Conservation (phyloP, 129 eudicot genomes). For the Chrysanthemum makinoi region DNA sequence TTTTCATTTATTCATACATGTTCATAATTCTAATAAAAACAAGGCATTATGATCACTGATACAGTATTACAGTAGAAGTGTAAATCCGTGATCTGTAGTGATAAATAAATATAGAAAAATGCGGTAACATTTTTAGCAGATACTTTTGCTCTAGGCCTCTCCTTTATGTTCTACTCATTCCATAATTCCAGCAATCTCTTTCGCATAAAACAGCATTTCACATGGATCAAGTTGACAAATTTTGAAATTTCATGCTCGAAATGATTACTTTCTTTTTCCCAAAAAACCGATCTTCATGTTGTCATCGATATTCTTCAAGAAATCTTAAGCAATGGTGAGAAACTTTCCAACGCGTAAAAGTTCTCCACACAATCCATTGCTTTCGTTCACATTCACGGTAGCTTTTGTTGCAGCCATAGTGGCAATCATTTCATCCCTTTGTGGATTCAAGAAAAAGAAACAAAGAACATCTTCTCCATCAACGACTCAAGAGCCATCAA, state of each 20-base stretch:
- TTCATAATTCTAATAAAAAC: too few relatives aligned
- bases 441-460: conserved; percentile 35
- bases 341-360: conserved; percentile 31
- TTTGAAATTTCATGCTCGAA: conserved; percentile 14
- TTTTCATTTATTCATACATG: too few relatives aligned
- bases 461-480: conserved; percentile 21
- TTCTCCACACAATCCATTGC: conserved; percentile 24
- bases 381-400: conserved; percentile 25
- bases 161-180: conserved; percentile 28
- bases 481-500: background rate
- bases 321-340: conserved; percentile 43
- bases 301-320: conserved; percentile 12
- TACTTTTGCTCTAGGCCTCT: conserved; percentile 24
- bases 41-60: too few relatives aligned
- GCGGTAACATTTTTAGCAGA: background rate
- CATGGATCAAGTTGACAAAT: conserved; percentile 25
- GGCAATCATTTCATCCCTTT: conserved; percentile 42
- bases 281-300: conserved; percentile 22
- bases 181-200: conserved; percentile 46
- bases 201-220: conserved; percentile 26
- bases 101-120: background rate
- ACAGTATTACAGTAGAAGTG: too few relatives aligned
- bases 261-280: conserved; percentile 7
- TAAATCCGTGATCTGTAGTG: too few relatives aligned
- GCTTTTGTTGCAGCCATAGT: conserved; percentile 38